Evolutionary conservation across 805 yeast genomes (phyloP), one percentile per base, ranked within the genome.

Genomic region (Geotrichum ghanense): DNA sequence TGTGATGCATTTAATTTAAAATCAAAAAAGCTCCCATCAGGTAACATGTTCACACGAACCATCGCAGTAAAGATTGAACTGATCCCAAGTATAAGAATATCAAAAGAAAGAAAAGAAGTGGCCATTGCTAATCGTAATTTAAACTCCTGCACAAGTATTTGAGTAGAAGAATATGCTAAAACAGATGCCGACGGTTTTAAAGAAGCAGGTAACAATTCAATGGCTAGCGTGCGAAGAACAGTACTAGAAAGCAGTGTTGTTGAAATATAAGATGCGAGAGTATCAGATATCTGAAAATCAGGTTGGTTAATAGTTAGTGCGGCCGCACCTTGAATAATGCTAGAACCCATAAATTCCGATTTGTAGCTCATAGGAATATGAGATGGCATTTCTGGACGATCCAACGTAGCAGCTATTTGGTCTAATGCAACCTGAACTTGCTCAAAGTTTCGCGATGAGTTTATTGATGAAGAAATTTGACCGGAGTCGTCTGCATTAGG

Each of bases 131-230:
- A n/a, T 5, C 37, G 10, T 5, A 31, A 12, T 31, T 31, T 31
- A 19, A 31, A 31, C 5, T 6, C 19, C 16, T 31, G 19, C 6
- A 31, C 16, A 12, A 31, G 37, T n/a, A n/a, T 9, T 10, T 10
- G 37, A 5, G 12, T 19, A 10, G 37, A 31, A 31, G 37, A 31
- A n/a, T 31, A 31, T 31, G 17, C 37, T n/a, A 19, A 31, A 31
- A 19, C 14, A 25, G 14, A 9, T 25, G 31, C 12, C 7, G 37
- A 31, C n/a, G n/a, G n/a, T n/a, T n/a, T n/a, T n/a, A n/a, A n/a
- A n/a, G n/a, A n/a, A n/a, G n/a, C n/a, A 31, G 37, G 37, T 31
- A 31, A 31, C 16, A 31, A 31, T 31, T 16, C 37, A 31, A 31
- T 31, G 12, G 37, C 12, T 31, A 31, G 17, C 4, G 37, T n/a